Evolutionary conservation across 2,329 filamentous ascomycete genomes (phyloP).

Genomic region (Lomentospora prolificans): DNA sequence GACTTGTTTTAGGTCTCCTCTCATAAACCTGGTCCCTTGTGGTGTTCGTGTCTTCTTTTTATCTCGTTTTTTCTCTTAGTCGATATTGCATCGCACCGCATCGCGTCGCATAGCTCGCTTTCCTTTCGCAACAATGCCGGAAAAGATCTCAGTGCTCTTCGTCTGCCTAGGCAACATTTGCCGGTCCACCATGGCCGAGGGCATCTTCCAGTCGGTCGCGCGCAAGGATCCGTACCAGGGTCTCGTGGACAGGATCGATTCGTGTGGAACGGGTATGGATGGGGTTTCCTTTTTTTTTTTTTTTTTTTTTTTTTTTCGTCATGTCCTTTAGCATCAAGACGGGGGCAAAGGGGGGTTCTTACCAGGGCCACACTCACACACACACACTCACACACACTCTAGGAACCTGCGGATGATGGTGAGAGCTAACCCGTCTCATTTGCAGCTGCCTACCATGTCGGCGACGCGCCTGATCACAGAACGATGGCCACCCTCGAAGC

Average conservation of each 20-base stretch:
- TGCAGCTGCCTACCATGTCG: constrained; percentile 69
- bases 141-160: constrained; percentile 65
- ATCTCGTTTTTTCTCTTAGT: no score
- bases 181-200: constrained; percentile 89
- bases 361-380: no score
- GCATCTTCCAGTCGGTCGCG: constrained; percentile 69
- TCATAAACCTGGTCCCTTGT: no score
- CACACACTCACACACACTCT: no score
- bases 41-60: no score
- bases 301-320: background rate
- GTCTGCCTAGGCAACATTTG: constrained; percentile 98
- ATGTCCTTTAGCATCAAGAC: background rate
- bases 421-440: background rate
- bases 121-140: background rate
- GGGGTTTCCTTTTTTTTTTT: background rate
- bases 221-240: constrained; percentile 49
- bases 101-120: background rate
- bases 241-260: constrained; percentile 64
- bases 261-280: constrained; percentile 64
- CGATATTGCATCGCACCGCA: no score
- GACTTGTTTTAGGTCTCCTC: no score
- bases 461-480: constrained; percentile 66
- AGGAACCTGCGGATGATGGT: background rate
- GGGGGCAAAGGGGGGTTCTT: background rate
- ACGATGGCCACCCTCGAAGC: constrained; percentile 64